Conservation (phyloP, 306 rosid species). For the Lotus japonicus region DNA sequence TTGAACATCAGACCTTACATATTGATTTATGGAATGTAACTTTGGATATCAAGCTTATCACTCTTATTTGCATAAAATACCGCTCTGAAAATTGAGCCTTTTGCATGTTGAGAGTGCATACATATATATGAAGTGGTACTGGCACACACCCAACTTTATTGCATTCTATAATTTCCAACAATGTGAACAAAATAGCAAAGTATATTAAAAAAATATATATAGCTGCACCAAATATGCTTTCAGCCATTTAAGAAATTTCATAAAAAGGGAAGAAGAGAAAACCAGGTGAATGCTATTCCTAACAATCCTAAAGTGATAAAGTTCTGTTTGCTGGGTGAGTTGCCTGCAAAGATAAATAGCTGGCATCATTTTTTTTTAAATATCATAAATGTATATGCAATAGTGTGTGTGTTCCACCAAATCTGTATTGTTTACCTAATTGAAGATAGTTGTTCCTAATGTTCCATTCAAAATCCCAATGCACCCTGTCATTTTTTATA, state of each 20-base stretch:
- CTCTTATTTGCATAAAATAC: too few species aligned
- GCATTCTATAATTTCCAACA: constrained; percentile 25
- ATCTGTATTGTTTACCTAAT: constrained; percentile 36
- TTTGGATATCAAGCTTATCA: too few species aligned
- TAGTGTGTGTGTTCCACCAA: background rate
- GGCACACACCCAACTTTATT: constrained; percentile 3
- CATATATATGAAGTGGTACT: background rate
- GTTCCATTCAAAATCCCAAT: constrained; percentile 94
- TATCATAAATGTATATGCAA: background rate
- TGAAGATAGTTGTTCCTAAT: constrained; percentile 66
- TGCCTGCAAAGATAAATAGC: constrained; percentile 44
- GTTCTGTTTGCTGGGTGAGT: constrained; percentile 35
- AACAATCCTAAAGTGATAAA: constrained; percentile 21
- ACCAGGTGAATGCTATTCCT: constrained; percentile 33
- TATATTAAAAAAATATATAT: background rate
- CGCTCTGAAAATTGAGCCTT: too few species aligned
- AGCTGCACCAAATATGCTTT: constrained; percentile 22
- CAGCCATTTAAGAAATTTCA: constrained; percentile 16
- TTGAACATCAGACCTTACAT: too few species aligned
- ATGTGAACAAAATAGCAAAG: constrained; percentile 11
- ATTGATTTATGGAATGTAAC: too few species aligned
- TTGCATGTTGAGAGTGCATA: too few species aligned
- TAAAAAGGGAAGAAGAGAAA: constrained; percentile 34
- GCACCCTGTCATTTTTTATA: constrained; percentile 59
- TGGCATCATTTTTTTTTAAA: background rate